Evolutionary conservation across 192 early-diverging fungal genomes (phyloP).

Genomic region (Diversispora epigaea): DNA sequence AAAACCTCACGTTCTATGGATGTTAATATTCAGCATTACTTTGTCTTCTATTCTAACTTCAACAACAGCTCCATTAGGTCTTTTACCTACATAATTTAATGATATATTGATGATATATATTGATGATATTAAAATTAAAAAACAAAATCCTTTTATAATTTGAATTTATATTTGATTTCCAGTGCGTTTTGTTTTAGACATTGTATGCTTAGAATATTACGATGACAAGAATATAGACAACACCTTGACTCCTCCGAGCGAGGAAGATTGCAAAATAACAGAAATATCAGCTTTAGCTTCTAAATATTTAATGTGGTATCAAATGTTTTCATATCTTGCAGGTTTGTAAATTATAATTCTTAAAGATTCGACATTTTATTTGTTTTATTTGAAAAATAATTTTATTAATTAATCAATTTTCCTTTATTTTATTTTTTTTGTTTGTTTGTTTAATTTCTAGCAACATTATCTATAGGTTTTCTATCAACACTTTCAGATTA

Average conservation of each 20-base stretch:
- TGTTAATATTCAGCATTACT: slow-evolving; percentile 8
- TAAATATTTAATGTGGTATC: slow-evolving; percentile 15
- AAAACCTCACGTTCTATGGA: slow-evolving; percentile 24
- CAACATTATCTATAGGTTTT: slow-evolving; percentile 22
- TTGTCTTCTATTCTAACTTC: slow-evolving; percentile 10
- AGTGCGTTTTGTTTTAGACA: slow-evolving; percentile 6
- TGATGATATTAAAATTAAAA: no score
- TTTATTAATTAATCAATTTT: neutral
- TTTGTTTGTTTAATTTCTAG: neutral
- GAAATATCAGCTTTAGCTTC: slow-evolving; percentile 5
- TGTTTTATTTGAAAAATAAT: neutral
- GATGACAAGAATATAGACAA: neutral
- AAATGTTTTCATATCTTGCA: neutral
- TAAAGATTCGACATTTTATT: neutral
- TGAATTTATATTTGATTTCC: neutral
- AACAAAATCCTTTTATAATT: no score
- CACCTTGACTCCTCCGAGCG: neutral
- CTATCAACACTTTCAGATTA: slow-evolving; percentile 27
- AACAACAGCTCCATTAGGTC: slow-evolving; percentile 8
- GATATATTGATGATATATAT: neutral
- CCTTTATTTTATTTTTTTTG: neutral
- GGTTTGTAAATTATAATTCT: neutral
- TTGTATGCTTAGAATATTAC: slow-evolving; percentile 9
- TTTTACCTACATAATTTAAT: neutral
- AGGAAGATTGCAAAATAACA: neutral